A percentile compares a stretch with the other conserved stretches of the same genome.
These are phyloP conservation scores for Wickerhamiella australiensis DNA, from an alignment of 805 yeast genomes.

Conservation along the genomic window DNA sequence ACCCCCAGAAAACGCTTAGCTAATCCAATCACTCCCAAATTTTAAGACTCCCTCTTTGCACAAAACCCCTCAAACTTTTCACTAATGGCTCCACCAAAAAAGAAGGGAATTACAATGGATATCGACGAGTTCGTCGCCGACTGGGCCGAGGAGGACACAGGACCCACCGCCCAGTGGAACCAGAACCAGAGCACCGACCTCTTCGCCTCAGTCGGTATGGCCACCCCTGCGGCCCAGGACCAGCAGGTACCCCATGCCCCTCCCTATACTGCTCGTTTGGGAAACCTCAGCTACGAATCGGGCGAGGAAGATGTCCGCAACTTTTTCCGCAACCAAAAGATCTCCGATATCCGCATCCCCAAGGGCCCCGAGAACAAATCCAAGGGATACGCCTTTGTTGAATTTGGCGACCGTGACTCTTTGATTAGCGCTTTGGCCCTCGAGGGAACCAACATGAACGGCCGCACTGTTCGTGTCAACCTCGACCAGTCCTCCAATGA, in stretches of 20 bases:
- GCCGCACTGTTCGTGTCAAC: slow-evolving; percentile 55
- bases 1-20: too few relatives aligned
- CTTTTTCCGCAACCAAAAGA: slow-evolving; percentile 36
- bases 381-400: slow-evolving; percentile 84
- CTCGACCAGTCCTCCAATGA: slow-evolving; percentile 48
- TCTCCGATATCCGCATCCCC: slow-evolving; percentile 60
- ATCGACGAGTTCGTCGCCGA: slow-evolving; percentile 72
- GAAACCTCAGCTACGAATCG: slow-evolving; percentile 74
- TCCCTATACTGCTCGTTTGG: slow-evolving; percentile 83
- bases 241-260: slow-evolving; percentile 83
- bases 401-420: slow-evolving; percentile 70
- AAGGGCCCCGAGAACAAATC: slow-evolving; percentile 56
- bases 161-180: slow-evolving; percentile 17
- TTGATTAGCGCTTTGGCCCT: slow-evolving; percentile 61
- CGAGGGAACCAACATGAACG: slow-evolving; percentile 58
- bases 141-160: slow-evolving; percentile 73
- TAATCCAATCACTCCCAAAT: too few relatives aligned
- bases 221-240: slow-evolving; percentile 40
- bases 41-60: too few relatives aligned
- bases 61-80: slow-evolving; percentile 7
- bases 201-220: slow-evolving; percentile 27
- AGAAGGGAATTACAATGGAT: slow-evolving; percentile 67
- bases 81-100: slow-evolving; percentile 43
- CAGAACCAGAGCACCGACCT: slow-evolving; percentile 20
- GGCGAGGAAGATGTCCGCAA: slow-evolving; percentile 42